Evolutionary conservation across 257 asterid species (phyloP), one percentile per base, ranked within the genome.

Genomic region (Thymus mandschuricus): DNA sequence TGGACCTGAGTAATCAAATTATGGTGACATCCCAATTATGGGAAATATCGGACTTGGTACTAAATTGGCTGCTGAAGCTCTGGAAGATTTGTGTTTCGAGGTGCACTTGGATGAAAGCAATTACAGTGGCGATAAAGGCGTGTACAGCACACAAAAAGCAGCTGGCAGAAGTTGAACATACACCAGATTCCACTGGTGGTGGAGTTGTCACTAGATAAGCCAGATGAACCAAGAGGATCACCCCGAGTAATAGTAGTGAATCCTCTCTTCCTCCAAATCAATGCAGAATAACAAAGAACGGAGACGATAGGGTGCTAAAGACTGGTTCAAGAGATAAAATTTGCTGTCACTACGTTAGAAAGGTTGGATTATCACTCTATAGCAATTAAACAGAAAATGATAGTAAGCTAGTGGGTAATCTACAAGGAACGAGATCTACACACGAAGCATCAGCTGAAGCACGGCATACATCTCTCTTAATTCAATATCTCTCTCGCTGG

Each of bases 11-110:
- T 52, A 57, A 66, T 72, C 64, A 4, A 88, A 68, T 50, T 74
- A 64, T 72, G 75, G 66, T 57, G 54, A 82, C 79, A 71, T 68
- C 52, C 80, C 71, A 4, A 85, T 69, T 69, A 41, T 75, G 81
- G 66, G 54, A 50, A 76, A 74, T 72, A 67, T 90, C 43, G 97
- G 97, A 61, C 82, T 88, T 60, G 95, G 90, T 85, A 90, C 98
- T 66, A 96, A 92, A 82, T 79, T 87, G 78, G 98, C 97, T 78
- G 98, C 87, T 74, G 98, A 92, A 87, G 96, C 89, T 66, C 86
- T 92, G 87, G 96, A 85, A 75, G 68, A 74, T 72, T 78, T 90
- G 78, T 80, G 92, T 79, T 72, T 81, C 34, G 88, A 82, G 64
- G 46, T 80, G 48, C 84, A 74, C 56, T 73, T 76, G 85, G 68